A percentile compares a stretch with the other conserved stretches of the same genome.
Conservation (phyloP, 169 alveolate genomes). For the Cryptosporidium bovis region DNA sequence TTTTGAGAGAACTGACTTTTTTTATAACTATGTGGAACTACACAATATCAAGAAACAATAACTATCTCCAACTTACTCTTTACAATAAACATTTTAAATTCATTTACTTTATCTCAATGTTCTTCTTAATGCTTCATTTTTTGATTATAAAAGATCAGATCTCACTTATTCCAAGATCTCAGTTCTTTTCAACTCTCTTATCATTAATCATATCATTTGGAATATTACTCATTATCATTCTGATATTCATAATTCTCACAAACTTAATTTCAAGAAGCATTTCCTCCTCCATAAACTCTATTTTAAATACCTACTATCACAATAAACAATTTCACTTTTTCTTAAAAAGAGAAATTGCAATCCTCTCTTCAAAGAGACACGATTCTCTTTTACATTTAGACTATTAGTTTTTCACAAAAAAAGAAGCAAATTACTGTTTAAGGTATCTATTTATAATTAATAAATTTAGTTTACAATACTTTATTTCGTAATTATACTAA, state of each 20-base stretch:
- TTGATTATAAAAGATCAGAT: constrained; percentile 14
- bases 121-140: constrained; percentile 45
- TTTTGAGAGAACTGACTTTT: constrained; percentile 53
- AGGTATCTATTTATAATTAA: no score
- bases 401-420: background rate
- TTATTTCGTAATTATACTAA: no score
- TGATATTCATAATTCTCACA: constrained; percentile 24
- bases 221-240: background rate
- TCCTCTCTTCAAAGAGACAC: constrained; percentile 54
- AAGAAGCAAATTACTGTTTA: no score
- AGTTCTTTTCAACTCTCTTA: constrained; percentile 37
- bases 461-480: no score
- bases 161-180: constrained; percentile 18
- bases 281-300: constrained; percentile 58
- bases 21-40: constrained; percentile 61
- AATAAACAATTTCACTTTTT: constrained; percentile 57
- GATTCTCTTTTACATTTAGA: constrained; percentile 59
- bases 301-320: constrained; percentile 53
- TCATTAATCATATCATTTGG: constrained; percentile 5
- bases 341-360: constrained; percentile 57
- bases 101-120: constrained; percentile 7
- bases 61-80: constrained; percentile 64
- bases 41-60: constrained; percentile 50
- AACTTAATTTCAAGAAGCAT: constrained; percentile 44
- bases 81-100: constrained; percentile 53